Evolutionary conservation across 148 eudicot species (phyloP), one percentile per base, ranked within the genome.

Genomic region (Amaranthus palmeri): DNA sequence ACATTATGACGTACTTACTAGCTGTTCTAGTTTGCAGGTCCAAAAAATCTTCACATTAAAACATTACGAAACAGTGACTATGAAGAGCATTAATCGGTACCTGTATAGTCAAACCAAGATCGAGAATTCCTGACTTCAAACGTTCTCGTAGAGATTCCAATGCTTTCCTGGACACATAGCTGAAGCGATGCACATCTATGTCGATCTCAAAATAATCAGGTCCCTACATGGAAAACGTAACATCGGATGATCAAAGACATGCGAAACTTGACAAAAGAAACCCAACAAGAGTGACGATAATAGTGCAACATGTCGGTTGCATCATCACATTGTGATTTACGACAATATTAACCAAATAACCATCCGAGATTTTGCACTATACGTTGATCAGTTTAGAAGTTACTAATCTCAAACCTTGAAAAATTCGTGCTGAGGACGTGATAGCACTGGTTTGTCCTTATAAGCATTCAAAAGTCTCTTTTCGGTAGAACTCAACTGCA

Each of bases 351-450:
- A 25, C 36, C 36, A 25, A 25, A 25, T 25, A 25, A 1, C 36
- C 36, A 25, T 25, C 36, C 36, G 36, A 25, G 36, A 25, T 25
- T 25, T 25, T 25, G 36, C 36, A 25, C 36, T 25, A 25, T 25
- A 25, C 36, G 36, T 25, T 25, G 5, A 61, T 41, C 10, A 59
- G 13, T 40, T 4, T n/a, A 62, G 50, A 14, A 67, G 56, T 18
- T n/a, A 4, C 25, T 51, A 53, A 50, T 61, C 13, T 54, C 75
- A 44, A 76, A 90, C 97, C 83, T 78, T 80, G 77, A 85, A 88
- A 71, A 93, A 93, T 53, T 80, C 83, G 68, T 93, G 98, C 53
- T 93, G 98, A 40, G 98, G 98, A n/a, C 98, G 87, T 25, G 96
- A 87, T 53, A 93, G 88, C 11, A 93, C 98, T 5, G 98, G 98